phyloP scores from a whole-genome alignment of 2,329 filamentous ascomycete genomes.

The Trichoderma pleuroti region DNA sequence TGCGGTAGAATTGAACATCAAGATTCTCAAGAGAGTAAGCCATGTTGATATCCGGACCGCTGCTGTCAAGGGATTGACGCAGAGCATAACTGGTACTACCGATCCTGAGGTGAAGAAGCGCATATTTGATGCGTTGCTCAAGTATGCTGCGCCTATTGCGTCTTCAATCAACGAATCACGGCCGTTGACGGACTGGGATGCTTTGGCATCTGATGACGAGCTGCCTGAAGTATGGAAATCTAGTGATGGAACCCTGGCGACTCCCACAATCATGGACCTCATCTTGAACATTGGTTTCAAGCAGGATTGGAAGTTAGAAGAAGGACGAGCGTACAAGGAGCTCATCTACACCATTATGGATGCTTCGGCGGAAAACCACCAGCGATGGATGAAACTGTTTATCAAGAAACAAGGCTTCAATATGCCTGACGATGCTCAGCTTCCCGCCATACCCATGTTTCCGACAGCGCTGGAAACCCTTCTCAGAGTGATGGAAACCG shows the following conservation, averaged over 20 bases:
- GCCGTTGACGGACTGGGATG: neutral
- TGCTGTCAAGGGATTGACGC: conserved; percentile 30
- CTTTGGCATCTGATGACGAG: neutral
- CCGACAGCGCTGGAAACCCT: conserved; percentile 17
- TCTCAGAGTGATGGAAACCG: conserved; percentile 24
- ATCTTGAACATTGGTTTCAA: neutral
- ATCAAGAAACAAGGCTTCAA: conserved; percentile 29
- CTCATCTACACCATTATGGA: conserved; percentile 21
- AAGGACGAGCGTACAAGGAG: neutral
- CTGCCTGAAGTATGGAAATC: neutral
- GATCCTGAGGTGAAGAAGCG: neutral
- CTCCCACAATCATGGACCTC: neutral
- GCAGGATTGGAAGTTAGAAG: neutral
- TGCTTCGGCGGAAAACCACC: conserved; percentile 29
- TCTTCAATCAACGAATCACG: conserved; percentile 3
- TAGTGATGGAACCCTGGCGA: neutral
- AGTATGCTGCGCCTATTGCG: conserved; percentile 2
- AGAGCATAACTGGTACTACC: conserved; percentile 22
- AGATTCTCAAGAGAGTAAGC: conserved; percentile 29
- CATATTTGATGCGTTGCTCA: neutral
- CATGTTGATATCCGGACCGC: conserved; percentile 34
- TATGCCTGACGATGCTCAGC: conserved; percentile 20
- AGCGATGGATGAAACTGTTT: conserved; percentile 33
- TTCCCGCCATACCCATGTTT: conserved; percentile 28
- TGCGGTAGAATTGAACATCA: conserved; percentile 29